A percentile compares a stretch with the other conserved stretches of the same genome.
Evolutionary conservation across 2,329 filamentous ascomycete genomes (phyloP).

Genomic region (Monilinia fructigena): DNA sequence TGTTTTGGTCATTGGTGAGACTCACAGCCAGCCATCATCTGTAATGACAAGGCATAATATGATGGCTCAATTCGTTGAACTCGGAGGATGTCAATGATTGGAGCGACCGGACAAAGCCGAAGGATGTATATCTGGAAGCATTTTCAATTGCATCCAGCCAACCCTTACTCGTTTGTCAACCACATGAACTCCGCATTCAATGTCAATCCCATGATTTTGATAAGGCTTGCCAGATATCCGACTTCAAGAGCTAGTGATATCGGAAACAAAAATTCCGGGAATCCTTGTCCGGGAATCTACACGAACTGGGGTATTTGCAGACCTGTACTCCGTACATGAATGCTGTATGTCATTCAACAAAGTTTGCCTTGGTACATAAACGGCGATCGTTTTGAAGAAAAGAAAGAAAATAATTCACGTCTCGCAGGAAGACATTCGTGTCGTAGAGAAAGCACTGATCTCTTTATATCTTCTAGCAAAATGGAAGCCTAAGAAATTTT

Average conservation of each 20-base stretch:
- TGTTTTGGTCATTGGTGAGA: neutral
- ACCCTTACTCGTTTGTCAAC: neutral
- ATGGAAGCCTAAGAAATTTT: neutral
- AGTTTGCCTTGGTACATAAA: neutral
- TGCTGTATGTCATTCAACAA: neutral
- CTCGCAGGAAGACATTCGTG: neutral
- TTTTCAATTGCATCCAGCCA: neutral
- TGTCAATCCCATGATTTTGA: neutral
- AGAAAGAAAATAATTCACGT: neutral
- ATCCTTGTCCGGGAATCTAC: neutral
- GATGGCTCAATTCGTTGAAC: neutral
- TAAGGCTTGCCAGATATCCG: neutral
- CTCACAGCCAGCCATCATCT: too few species aligned
- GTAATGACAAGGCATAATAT: neutral
- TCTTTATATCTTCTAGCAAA: neutral
- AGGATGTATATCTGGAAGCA: neutral
- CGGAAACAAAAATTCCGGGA: neutral
- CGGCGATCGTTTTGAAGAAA: too few species aligned
- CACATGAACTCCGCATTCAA: neutral
- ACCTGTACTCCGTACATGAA: neutral
- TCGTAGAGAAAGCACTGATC: neutral
- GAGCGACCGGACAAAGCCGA: too few species aligned
- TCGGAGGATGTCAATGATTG: neutral
- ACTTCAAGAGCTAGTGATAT: neutral
- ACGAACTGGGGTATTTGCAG: neutral